Evolutionary conservation across 1,139 yeast genomes (phyloP), one percentile per base, ranked within the genome.

Genomic region (Kurtzmaniella quercitrusa): DNA sequence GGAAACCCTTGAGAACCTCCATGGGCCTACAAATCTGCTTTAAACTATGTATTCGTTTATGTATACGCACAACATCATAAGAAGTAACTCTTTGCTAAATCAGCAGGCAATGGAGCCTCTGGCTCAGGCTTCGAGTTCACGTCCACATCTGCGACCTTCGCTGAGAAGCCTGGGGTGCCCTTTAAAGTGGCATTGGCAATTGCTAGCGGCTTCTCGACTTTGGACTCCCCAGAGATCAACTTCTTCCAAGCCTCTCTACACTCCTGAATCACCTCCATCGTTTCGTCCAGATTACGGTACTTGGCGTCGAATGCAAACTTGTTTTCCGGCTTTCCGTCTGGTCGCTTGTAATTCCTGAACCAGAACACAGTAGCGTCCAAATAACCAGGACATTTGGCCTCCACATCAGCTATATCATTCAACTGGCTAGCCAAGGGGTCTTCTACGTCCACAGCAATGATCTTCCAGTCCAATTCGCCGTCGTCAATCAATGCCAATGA

Each of bases 381-480:
- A 50, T 88, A 73, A 42, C 94, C 93, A 48, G 96, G 96, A 62
- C 86, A 77, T 57, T 80, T 80, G 55, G 72, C 73, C 57, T 77
- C 83, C 47, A 89, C 88, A 59, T 88, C 95, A 56, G 80, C 83
- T 49, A 89, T 77, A 62, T 85, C 93, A 59, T 81, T 71, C 50
- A 88, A 66, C 61, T 84, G 81, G 40, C 79, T 61, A 42, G 95
- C 90, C 54, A 87, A 70, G 47, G 93, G 90, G 62, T 89, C 96
- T 48, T 78, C 73, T 43, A 77, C 71, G 58, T 84, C 85, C 53
- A 89, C 78, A 50, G 82, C 95, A 56, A 89, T 79, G 44, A 89
- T 80, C 66, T 89, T 89, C 96, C 96, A 89, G 68, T 89, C 96
- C 53, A 94, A 82, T 68, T 88, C 96, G 48, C 96, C 96, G 63